Base-by-base conservation (phyloP, 148 eudicot species). In the Amaranthus hypochondriacus region DNA sequence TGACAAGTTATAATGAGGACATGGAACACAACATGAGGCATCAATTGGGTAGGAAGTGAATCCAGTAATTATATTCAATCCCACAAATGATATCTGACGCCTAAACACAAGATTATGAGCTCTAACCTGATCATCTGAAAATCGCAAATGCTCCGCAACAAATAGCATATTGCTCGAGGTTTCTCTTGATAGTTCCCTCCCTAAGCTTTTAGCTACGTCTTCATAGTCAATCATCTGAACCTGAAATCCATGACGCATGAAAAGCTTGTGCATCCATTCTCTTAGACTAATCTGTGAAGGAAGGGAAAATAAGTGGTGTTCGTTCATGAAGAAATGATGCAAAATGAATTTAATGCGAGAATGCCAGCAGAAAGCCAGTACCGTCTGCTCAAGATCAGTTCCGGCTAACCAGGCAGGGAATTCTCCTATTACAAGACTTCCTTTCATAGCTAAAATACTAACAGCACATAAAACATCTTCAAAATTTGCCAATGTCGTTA, bases 111-210 rank as follows among this genome's bases (percentile, higher is more conserved):
- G 53, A 8, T 50, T 18, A 56, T 12, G 60, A 47, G 61, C 54
- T 50, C 81, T 79, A 68, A 89, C 98, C 97, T 94, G 93, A 82
- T 88, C 89, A 82, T 94, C 98, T 68, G 98, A 94, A 86, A 80
- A 86, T 69, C 92, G 83, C 73, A 88, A 78, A 73, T 94, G 96
- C 75, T 91, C 87, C 14, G 96, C 97, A 62, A 86, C 81, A 69
- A 94, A 91, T 72, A 88, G 84, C 50, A 87, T 58, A 61, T 49
- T 76, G 72, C 73, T 50, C 68, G 68, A 58, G 62, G 81, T 81
- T 64, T 73, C 84, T 0, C 55, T 48, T 28, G 60, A 66, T 55
- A 56, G 67, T 76, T 85, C 84, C 68, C 69, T 75, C 53, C 84
- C 77, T 48, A 88, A 75, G 68, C 73, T 80, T 76, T 59, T 66